Evolutionary conservation across 495 filamentous ascomycete genomes (phyloP), one percentile per base, ranked within the genome.

Genomic region (Tuber borchii): DNA sequence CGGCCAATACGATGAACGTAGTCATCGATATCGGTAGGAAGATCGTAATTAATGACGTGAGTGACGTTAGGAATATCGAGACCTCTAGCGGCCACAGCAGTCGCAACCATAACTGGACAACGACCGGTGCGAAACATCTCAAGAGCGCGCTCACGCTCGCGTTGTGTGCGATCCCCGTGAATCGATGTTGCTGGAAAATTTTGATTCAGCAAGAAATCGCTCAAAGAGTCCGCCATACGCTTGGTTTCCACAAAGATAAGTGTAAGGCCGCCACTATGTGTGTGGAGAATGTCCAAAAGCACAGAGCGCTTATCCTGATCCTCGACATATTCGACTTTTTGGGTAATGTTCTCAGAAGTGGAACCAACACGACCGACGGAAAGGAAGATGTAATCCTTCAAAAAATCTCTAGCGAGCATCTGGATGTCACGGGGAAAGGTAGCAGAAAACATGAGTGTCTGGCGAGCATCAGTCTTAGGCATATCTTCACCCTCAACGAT

Each of bases 1-100:
- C 95, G 96, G 90, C 95, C 95, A 84, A 98, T 99, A 85, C 95
- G 93, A 86, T 99, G 95, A 75, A 99, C 96, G 81, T 99, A 99
- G 87, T 99, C 95, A 82, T 99, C 95, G 81, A 99, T 97, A 83
- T 99, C 96, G 71, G 94, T 98, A 74, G 96, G 96, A 43, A 99
- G 90, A 85, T 99, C 95, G 85, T 99, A 99, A 88, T 98, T 99
- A 88, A 99, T 90, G 76, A 99, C 96, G 87, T 99, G 95, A 71
- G 91, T 97, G 78, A 99, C 95, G 80, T 99, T 98, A 45, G 95
- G 95, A 77, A 99, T 98, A 90, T 99, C 95, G 20, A 98, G 89
- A 77, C 90, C 88, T 90, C 95, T 93, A 79, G 95, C 96, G 78
- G 95, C 95, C 81, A 99, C 95, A 82, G 96, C 95, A 72, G 95